phyloP scores from a whole-genome alignment of 208 protist genomes.

The Angomonas ambiguus region DNA sequence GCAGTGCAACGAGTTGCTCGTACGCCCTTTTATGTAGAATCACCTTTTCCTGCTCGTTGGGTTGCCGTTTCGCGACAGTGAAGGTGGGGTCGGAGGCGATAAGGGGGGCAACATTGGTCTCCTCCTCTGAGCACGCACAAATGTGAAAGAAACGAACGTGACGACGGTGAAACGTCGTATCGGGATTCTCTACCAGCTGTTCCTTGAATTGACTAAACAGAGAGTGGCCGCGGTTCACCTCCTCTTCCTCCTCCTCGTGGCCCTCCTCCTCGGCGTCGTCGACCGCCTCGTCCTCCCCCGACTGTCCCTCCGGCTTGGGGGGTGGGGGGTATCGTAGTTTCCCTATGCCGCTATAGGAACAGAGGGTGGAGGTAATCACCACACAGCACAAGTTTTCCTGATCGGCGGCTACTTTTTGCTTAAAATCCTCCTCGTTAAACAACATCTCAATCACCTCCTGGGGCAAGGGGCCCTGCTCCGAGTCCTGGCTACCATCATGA shows the following conservation, averaged over 20 bases:
- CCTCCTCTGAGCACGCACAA: constrained; percentile 55
- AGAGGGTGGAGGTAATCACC: constrained; percentile 76
- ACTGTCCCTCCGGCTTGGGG: constrained; percentile 4
- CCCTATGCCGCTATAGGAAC: constrained; percentile 52
- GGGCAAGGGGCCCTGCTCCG: constrained; percentile 18
- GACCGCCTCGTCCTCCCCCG: constrained; percentile 3
- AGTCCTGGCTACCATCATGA: constrained; percentile 3
- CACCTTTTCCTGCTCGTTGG: constrained; percentile 33
- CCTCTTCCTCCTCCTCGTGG: constrained; percentile 21
- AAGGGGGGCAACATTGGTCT: constrained; percentile 58
- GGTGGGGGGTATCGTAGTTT: constrained; percentile 34
- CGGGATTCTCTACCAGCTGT: constrained; percentile 31
- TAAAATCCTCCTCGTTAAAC: constrained; percentile 64
- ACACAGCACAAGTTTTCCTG: constrained; percentile 62
- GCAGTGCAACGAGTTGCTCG: constrained; percentile 50
- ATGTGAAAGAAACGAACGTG: constrained; percentile 83
- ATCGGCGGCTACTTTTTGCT: constrained; percentile 46
- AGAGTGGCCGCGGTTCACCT: constrained; percentile 14
- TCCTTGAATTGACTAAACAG: constrained; percentile 51
- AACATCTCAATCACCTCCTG: constrained; percentile 58
- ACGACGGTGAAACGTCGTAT: constrained; percentile 34
- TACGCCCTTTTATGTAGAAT: constrained; percentile 62
- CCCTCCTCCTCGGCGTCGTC: constrained; percentile 19
- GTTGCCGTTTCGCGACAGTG: constrained; percentile 39
- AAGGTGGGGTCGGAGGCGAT: constrained; percentile 58